Evolutionary conservation across 176 grass and related monocot species (phyloP).

Genomic region (Aegilops speltoides): DNA sequence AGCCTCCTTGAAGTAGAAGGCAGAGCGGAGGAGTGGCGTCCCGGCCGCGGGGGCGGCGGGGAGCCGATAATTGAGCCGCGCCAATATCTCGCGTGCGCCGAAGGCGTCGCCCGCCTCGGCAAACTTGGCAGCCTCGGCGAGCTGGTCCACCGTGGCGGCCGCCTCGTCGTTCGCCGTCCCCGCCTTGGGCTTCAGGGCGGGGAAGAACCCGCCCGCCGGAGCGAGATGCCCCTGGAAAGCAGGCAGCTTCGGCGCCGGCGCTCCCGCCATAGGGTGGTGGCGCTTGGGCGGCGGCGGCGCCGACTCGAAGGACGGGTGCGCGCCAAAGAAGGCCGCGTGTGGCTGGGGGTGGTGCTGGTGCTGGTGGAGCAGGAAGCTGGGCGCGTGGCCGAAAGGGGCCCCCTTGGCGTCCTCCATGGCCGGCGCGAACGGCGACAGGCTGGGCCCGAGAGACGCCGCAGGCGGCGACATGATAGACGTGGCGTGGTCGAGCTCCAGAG

Average conservation of each 20-base stretch:
- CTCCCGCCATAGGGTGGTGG: conserved; percentile 38
- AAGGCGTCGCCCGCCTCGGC: conserved; percentile 48
- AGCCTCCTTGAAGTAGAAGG: conserved; percentile 97
- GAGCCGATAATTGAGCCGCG: conserved; percentile 99
- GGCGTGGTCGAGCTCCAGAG: conserved; percentile 51
- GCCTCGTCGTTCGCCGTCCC: conserved; percentile 30
- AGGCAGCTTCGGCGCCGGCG: conserved; percentile 49
- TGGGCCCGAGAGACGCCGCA: conserved; percentile 20
- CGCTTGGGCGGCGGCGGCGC: conserved; percentile 48
- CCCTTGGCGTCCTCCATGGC: conserved; percentile 47
- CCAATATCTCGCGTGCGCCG: conserved; percentile 98
- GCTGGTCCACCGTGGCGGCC: conserved; percentile 39
- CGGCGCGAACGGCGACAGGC: conserved; percentile 28
- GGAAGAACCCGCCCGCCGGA: conserved; percentile 5
- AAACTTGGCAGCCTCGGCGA: conserved; percentile 45
- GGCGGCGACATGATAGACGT: conserved; percentile 26
- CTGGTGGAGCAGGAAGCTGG: conserved; percentile 41
- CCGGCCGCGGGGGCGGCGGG: conserved; percentile 73
- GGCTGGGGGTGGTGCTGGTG: conserved; percentile 52
- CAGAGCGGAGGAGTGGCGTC: conserved; percentile 87
- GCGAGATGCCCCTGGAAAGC: not conserved
- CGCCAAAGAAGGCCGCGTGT: conserved; percentile 65
- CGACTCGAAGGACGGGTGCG: conserved; percentile 44
- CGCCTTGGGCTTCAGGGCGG: conserved; percentile 41
- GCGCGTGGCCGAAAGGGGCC: conserved; percentile 32